Percentiles rank a stretch among this genome's conserved stretches.
These are phyloP conservation scores for Ogataea ganodermae DNA, from an alignment of 805 yeast genomes.

Conservation along the genomic window DNA sequence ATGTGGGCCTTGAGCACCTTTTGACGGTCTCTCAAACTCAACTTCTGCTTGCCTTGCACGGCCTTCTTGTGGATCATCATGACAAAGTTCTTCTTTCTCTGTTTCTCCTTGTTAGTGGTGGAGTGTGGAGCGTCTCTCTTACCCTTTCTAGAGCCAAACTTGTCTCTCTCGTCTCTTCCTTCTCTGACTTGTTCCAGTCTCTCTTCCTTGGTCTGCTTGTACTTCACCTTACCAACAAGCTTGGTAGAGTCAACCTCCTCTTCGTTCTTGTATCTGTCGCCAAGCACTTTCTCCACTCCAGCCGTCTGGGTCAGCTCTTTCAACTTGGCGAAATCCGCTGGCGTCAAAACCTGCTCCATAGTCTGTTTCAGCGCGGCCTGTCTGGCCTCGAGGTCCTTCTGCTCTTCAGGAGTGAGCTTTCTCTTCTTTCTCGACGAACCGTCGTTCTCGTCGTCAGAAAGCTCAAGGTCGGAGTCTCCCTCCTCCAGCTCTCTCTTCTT, in stretches of 20 bases:
- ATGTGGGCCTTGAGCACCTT: constrained; percentile 83
- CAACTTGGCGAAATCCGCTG: constrained; percentile 96
- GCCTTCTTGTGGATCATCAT: constrained; percentile 97
- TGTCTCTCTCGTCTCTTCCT: constrained; percentile 91
- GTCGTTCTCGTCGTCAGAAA: constrained; percentile 44
- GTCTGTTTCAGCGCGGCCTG: constrained; percentile 60
- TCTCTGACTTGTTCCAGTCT: constrained; percentile 83
- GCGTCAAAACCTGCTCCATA: constrained; percentile 66
- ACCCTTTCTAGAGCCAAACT: constrained; percentile 86
- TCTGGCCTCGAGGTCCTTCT: constrained; percentile 4
- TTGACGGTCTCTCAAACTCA: constrained; percentile 89
- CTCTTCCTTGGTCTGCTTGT: constrained; percentile 88
- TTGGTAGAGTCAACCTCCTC: constrained; percentile 80
- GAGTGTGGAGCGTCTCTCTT: constrained; percentile 76
- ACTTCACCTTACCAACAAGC: constrained; percentile 76
- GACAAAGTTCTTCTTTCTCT: constrained; percentile 96
- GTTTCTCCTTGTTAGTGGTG: constrained; percentile 94
- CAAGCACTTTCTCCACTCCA: constrained; percentile 79
- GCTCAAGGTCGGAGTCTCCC: constrained; percentile 52
- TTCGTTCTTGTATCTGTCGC: constrained; percentile 60
- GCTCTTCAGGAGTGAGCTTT: constrained; percentile 36
- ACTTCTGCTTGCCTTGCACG: constrained; percentile 90
- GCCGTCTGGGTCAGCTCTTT: constrained; percentile 85
- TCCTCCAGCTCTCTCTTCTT: constrained; percentile 36
- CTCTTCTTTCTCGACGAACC: constrained; percentile 36